phyloP scores from a whole-genome alignment of 2,329 filamentous ascomycete species.

The Clonostachys sp. region DNA sequence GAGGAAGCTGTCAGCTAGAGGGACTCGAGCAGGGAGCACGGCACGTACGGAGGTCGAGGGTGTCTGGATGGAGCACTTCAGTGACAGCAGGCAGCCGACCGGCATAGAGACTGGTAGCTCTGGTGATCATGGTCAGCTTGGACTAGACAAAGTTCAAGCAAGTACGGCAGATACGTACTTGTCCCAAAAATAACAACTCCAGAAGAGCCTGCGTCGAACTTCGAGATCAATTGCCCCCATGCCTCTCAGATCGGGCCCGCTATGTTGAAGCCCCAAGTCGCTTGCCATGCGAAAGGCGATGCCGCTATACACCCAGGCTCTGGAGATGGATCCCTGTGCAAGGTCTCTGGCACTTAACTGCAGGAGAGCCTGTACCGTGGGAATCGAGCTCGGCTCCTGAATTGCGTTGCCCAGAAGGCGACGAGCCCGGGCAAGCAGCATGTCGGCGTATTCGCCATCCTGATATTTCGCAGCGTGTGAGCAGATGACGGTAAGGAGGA shows the following conservation, averaged over 20 bases:
- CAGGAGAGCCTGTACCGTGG: conserved; percentile 18
- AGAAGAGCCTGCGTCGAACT: conserved; percentile 14
- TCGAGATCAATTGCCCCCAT: conserved; percentile 14
- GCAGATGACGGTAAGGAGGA: conserved; percentile 16
- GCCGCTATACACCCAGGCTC: conserved; percentile 21
- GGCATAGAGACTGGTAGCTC: conserved; percentile 14
- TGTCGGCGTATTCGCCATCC: conserved; percentile 7
- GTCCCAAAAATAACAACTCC: conserved; percentile 20
- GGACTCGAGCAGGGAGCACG: neutral
- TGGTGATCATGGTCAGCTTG: neutral
- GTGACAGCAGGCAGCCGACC: conserved; percentile 12
- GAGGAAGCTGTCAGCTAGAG: neutral
- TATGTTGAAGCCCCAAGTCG: conserved; percentile 9
- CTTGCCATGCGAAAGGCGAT: conserved; percentile 20
- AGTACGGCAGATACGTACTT: conserved; percentile 4
- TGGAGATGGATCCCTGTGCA: conserved; percentile 17
- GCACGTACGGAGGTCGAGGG: neutral
- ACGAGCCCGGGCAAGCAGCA: conserved; percentile 12
- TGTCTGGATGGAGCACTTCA: neutral
- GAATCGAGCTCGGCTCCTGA: conserved; percentile 17
- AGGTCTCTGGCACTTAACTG: conserved; percentile 19
- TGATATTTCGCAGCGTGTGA: conserved; percentile 14
- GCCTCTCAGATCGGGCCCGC: neutral
- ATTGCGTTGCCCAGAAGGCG: conserved; percentile 15
- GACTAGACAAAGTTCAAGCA: neutral